Conservation (phyloP, 2,329 filamentous ascomycete genomes). For the Venturiaceae sp. region DNA sequence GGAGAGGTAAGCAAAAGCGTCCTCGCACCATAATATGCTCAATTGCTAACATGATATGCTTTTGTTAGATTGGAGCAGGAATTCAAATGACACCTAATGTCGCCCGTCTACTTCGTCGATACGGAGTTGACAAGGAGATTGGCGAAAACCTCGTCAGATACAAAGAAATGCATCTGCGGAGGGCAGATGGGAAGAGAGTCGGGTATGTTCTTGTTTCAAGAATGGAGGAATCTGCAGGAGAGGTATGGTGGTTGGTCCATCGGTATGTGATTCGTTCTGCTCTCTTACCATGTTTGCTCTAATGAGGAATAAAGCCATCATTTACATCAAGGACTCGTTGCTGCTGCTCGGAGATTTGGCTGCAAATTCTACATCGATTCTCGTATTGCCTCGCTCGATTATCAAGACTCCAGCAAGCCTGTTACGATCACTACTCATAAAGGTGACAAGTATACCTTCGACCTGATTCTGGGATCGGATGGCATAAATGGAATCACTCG, state of each 20-base stretch:
- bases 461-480: slow-evolving; percentile 32
- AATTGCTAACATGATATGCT: too few species aligned
- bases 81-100: slow-evolving; percentile 42
- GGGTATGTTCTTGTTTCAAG: slow-evolving; percentile 26
- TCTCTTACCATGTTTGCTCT: not conserved
- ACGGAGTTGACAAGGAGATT: slow-evolving; percentile 32
- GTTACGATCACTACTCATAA: slow-evolving; percentile 21
- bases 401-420: slow-evolving; percentile 9
- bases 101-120: slow-evolving; percentile 28
- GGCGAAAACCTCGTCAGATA: slow-evolving; percentile 30
- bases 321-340: slow-evolving; percentile 33
- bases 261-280: slow-evolving; percentile 8
- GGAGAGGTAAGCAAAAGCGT: slow-evolving; percentile 22
- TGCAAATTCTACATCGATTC: slow-evolving; percentile 27
- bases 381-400: slow-evolving; percentile 23
- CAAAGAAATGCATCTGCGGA: slow-evolving; percentile 21
- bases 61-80: slow-evolving; percentile 41
- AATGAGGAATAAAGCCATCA: slow-evolving; percentile 24
- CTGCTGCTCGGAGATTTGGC: slow-evolving; percentile 28
- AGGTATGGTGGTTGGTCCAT: slow-evolving; percentile 39
- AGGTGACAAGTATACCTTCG: slow-evolving; percentile 19
- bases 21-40: too few species aligned
- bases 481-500: slow-evolving; percentile 31
- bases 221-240: slow-evolving; percentile 21
- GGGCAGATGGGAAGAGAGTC: slow-evolving; percentile 27